These are phyloP conservation scores for Jamesozyma hellenica DNA, from an alignment of 805 yeast genomes.

Conservation along the genomic window DNA sequence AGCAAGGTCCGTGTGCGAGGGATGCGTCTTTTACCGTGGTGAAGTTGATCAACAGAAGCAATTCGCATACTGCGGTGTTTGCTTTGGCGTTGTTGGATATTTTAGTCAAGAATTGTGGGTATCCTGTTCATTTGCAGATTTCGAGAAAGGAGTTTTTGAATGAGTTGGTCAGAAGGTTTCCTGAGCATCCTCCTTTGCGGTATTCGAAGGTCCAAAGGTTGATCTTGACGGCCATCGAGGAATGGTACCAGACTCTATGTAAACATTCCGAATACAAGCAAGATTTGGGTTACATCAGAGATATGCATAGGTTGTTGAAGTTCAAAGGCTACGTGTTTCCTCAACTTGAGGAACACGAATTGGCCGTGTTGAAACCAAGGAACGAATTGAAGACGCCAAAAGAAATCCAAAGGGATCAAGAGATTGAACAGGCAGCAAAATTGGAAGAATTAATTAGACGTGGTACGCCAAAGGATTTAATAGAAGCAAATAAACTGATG, in stretches of 20 bases:
- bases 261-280: conserved; percentile 78
- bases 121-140: conserved; percentile 88
- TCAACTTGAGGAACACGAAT: conserved; percentile 75
- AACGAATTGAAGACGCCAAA: conserved; percentile 77
- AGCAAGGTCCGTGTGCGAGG: conserved; percentile 82
- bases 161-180: conserved; percentile 81
- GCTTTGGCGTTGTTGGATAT: conserved; percentile 77
- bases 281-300: conserved; percentile 82
- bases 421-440: conserved; percentile 82
- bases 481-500: conserved; percentile 91
- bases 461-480: conserved; percentile 86
- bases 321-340: conserved; percentile 91
- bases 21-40: conserved; percentile 86
- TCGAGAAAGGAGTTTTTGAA: conserved; percentile 88
- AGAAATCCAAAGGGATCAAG: conserved; percentile 83
- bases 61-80: conserved; percentile 68
- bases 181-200: conserved; percentile 81
- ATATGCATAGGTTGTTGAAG: conserved; percentile 81
- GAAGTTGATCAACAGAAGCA: conserved; percentile 65
- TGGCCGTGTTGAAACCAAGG: conserved; percentile 81
- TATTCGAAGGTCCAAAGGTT: conserved; percentile 73
- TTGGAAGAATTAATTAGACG: conserved; percentile 88
- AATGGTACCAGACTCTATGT: conserved; percentile 92
- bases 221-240: conserved; percentile 80
- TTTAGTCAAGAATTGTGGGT: conserved; percentile 92